phyloP scores from a whole-genome alignment of 495 filamentous ascomycete species.

The Hypoxylon crocopeplum region DNA sequence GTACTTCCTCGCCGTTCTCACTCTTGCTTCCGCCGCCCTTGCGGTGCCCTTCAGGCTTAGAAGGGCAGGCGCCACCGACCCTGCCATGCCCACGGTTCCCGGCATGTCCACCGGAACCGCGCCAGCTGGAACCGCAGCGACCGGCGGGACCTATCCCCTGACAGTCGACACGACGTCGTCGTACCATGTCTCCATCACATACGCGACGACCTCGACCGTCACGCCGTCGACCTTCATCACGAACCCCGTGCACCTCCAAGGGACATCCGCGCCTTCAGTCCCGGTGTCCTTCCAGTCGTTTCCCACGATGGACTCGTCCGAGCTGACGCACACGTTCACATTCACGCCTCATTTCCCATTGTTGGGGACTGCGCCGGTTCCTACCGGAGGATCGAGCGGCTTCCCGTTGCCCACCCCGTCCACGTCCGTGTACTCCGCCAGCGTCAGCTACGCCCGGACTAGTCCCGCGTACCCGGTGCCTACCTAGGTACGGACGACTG shows the following conservation, averaged over 20 bases:
- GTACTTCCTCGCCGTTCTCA: constrained; percentile 28
- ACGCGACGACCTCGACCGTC: constrained; percentile 4
- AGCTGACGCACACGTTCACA: too few species aligned
- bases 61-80: not conserved
- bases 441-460: constrained; percentile 15
- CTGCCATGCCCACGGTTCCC: not conserved
- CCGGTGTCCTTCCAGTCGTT: too few species aligned
- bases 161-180: constrained; percentile 10
- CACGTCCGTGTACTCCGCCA: constrained; percentile 6
- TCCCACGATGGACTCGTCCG: too few species aligned
- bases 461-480: not conserved
- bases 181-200: constrained; percentile 10
- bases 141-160: constrained; percentile 22
- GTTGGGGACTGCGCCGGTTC: constrained; percentile 2
- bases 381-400: not conserved
- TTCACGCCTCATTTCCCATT: too few species aligned
- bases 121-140: constrained; percentile 7
- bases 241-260: not conserved
- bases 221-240: not conserved
- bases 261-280: too few species aligned
- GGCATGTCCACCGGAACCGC: not conserved
- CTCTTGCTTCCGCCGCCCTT: constrained; percentile 26
- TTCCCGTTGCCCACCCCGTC: not conserved
- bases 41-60: constrained; percentile 23
- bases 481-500: too few species aligned